A percentile compares a stretch with the other conserved stretches of the same genome.
Conservation (phyloP, 2,329 filamentous ascomycete species). For the Fusarium scirpi region DNA sequence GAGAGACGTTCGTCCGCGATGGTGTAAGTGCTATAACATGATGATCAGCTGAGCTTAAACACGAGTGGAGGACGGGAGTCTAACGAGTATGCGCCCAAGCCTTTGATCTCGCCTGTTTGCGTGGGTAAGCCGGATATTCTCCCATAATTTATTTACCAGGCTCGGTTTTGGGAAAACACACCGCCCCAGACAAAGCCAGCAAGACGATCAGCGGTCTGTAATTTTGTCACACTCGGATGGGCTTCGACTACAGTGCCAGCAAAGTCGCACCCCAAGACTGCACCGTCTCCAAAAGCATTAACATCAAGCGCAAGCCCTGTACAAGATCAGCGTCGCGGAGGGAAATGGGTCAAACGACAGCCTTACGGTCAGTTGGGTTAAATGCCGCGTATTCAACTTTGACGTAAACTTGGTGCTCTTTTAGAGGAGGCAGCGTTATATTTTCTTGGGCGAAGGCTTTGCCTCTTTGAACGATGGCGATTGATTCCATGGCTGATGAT, state of each 20-base stretch:
- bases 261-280: conserved; percentile 54
- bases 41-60: neutral
- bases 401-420: conserved; percentile 40
- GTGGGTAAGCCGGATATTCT: neutral
- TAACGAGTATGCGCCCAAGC: conserved; percentile 51
- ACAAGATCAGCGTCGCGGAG: neutral
- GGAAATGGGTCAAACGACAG: neutral
- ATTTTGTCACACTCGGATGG: conserved; percentile 40
- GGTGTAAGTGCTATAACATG: conserved; percentile 48
- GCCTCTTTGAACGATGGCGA: conserved; percentile 20
- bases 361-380: conserved; percentile 45
- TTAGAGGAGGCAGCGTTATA: conserved; percentile 1
- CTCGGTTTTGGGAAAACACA: neutral
- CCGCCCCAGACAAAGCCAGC: conserved; percentile 48
- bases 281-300: conserved; percentile 54
- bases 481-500: neutral
- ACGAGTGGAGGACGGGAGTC: neutral
- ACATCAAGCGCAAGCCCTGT: conserved; percentile 49
- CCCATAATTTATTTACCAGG: too few relatives aligned
- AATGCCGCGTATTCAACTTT: conserved; percentile 43
- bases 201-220: conserved; percentile 30
- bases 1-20: conserved; percentile 56
- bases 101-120: conserved; percentile 38
- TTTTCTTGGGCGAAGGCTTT: neutral
- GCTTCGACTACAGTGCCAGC: conserved; percentile 50